Base-by-base conservation (phyloP, 2,329 filamentous ascomycete species). In the Orbilia blumenaviensis region DNA sequence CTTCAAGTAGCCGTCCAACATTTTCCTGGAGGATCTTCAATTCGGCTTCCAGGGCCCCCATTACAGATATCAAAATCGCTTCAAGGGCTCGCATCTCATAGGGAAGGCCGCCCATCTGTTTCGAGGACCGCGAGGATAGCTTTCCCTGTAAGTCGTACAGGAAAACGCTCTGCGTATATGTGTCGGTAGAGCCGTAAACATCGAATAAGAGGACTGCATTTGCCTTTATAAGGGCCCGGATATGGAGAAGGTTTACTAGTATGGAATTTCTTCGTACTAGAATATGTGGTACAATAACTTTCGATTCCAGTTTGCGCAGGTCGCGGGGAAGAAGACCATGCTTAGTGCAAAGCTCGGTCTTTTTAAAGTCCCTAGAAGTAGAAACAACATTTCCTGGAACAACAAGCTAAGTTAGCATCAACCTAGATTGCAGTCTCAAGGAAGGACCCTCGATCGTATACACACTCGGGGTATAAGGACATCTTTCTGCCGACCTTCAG, bases 81-180 rank as follows among this genome's bases (percentile, higher is more conserved):
- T 99, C 95, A 16, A 99, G 88, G 3, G 95, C 95, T 27, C 95
- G 91, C 83, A 98, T 97, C 83, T 99, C 95, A 83, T 99, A 99
- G 0, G 95, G 92, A 3, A 99, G 86, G 1, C 88, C 88, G 36
- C 87, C 87, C 14, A 88, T 87, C 36, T 85, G 84, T n/a, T 85
- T 83, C 0, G 87, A 85, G 1, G 85, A 81, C 73, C 89, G 87
- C 3, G 72, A 76, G 9, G 72, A 76, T 48, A 99, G 86, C 82
- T 96, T 97, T 10, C 92, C 92, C 82, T 98, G 93, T 18, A 99
- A 85, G 81, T 98, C 95, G 83, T 98, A 97, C 89, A 99, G 96
- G 84, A 99, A 99, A 12, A 95, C 89, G 2, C 93, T 97, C 82
- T 98, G 95, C 32, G 94, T 93, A 81, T 97, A 97, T 0, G 93